Conservation (phyloP, 2,329 filamentous ascomycete genomes). For the Fusarium tupiense region DNA sequence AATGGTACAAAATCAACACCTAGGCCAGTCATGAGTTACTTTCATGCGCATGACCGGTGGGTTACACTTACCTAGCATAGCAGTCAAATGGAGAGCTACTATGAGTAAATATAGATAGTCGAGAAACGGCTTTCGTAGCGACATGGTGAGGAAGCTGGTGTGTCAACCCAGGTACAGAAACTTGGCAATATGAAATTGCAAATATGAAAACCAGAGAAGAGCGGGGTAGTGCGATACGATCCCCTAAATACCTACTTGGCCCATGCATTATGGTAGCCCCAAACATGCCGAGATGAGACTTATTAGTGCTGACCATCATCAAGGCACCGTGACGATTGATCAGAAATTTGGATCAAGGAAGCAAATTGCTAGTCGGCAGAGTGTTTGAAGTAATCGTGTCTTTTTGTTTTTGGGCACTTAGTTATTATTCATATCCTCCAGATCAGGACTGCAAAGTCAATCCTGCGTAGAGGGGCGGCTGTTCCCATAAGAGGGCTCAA, state of each 20-base stretch:
- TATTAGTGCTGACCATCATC: not conserved
- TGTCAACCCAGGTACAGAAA: too few relatives aligned
- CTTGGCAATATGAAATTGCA: too few relatives aligned
- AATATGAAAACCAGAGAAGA: not conserved
- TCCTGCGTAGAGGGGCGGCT: accelerated
- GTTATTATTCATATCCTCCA: not conserved
- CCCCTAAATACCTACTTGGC: not conserved
- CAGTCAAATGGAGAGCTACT: not conserved
- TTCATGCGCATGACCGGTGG: accelerated
- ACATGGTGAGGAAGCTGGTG: not conserved
- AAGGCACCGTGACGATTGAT: not conserved
- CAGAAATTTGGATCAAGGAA: not conserved
- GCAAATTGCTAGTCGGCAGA: not conserved
- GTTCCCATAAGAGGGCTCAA: too few relatives aligned
- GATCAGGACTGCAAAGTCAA: accelerated
- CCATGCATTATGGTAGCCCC: not conserved
- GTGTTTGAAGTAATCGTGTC: not conserved
- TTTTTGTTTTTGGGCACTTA: not conserved
- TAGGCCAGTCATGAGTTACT: not conserved
- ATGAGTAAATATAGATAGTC: not conserved
- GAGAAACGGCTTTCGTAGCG: not conserved
- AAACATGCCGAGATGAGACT: not conserved
- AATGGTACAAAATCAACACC: not conserved
- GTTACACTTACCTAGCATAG: not conserved
- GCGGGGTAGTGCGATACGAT: too few relatives aligned